Percentiles rank a stretch among this genome's conserved stretches.
Conservation (phyloP, 2,329 filamentous ascomycete species). For the Paraphaeosphaeria minitans region DNA sequence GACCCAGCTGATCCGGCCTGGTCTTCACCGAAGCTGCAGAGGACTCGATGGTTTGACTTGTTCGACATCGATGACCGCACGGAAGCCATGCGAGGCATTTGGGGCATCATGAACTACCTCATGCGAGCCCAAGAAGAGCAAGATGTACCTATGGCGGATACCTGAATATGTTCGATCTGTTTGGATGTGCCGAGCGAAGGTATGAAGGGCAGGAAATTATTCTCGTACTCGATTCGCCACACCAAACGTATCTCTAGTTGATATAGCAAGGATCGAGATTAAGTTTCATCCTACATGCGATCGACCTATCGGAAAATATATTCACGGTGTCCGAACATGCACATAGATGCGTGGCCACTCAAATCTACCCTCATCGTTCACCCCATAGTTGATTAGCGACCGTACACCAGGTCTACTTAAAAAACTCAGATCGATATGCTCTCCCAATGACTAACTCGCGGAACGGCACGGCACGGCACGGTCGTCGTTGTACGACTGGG, state of each 20-base stretch:
- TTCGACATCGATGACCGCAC: constrained; percentile 59
- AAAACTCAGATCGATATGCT: not conserved
- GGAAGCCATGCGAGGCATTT: constrained; percentile 62
- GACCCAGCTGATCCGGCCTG: constrained; percentile 46
- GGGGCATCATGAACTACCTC: constrained; percentile 63
- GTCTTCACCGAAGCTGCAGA: constrained; percentile 59
- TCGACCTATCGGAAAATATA: not conserved
- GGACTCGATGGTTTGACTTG: constrained; percentile 65
- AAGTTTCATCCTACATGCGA: not conserved
- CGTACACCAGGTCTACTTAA: not conserved
- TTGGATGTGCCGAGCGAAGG: not conserved
- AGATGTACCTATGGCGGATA: constrained; percentile 18
- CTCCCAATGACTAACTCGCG: not conserved
- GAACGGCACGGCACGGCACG: not conserved
- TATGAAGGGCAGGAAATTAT: not conserved
- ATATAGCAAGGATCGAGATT: not conserved
- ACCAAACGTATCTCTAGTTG: not conserved
- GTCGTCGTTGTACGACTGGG: not conserved
- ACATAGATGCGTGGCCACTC: not conserved
- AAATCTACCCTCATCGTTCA: not conserved
- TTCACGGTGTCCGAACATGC: not conserved
- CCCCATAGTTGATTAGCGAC: not conserved
- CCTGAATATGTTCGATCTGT: not conserved
- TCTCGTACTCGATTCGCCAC: not conserved
- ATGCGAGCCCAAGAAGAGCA: constrained; percentile 34